These are phyloP conservation scores for Escallonia rubra DNA, from an alignment of 129 eudicot genomes.

Conservation along the genomic window DNA sequence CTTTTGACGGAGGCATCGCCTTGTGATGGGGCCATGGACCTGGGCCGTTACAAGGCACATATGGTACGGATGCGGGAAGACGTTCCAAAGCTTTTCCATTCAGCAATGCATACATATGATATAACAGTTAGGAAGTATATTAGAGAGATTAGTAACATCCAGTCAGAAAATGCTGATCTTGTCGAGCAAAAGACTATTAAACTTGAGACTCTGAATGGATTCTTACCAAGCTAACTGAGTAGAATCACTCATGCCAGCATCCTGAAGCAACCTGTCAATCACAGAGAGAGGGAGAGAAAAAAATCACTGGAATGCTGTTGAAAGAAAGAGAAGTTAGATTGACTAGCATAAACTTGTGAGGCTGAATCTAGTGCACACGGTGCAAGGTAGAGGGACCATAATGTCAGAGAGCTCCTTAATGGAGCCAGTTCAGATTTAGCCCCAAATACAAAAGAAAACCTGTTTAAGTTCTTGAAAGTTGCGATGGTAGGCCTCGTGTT, in stretches of 20 bases:
- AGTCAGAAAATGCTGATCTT: not conserved
- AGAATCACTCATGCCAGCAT: conserved; percentile 90
- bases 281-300: conserved; percentile 15
- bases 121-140: not conserved
- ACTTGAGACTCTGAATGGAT: conserved; percentile 7
- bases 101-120: not conserved
- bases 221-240: conserved; percentile 86
- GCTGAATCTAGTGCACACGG: too few relatives aligned
- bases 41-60: not conserved
- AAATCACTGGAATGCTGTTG: not conserved
- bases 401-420: not conserved
- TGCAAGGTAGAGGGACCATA: too few relatives aligned
- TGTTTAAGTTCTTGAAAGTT: not conserved
- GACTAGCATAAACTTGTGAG: not conserved
- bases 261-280: conserved; percentile 69
- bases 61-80: not conserved
- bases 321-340: not conserved
- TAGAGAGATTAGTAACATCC: not conserved
- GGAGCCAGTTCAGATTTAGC: not conserved
- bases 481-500: too few relatives aligned
- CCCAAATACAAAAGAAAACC: not conserved
- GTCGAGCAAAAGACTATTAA: not conserved
- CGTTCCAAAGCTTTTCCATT: not conserved
- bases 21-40: too few relatives aligned
- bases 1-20: too few relatives aligned